phyloP scores from a whole-genome alignment of 768 basidiomycete species.

The Suillus tomentosus region DNA sequence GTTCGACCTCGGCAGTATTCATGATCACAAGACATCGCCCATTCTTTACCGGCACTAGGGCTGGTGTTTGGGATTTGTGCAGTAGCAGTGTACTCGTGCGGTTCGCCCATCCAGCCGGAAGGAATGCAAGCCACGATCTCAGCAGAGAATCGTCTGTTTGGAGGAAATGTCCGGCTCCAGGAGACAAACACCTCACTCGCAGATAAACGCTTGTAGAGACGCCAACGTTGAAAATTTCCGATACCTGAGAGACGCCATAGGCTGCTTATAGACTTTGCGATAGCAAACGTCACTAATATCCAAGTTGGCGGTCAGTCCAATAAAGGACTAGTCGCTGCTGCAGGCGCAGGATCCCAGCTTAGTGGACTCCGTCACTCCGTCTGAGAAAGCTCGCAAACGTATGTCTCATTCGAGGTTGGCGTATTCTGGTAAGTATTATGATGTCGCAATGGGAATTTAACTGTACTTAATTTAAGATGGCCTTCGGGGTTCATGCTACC shows the following conservation, averaged over 20 bases:
- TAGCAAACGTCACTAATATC: conserved; percentile 30
- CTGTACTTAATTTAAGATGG: conserved; percentile 24
- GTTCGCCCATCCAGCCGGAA: conserved; percentile 13
- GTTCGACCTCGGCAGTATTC: conserved; percentile 28
- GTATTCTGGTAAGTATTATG: conserved; percentile 21
- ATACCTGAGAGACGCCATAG: not conserved
- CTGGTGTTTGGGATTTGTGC: conserved; percentile 24
- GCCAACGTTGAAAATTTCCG: not conserved
- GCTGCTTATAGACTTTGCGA: conserved; percentile 24
- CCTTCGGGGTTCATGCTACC: conserved; percentile 27
- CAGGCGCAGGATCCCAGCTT: not conserved
- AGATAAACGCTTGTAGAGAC: not conserved
- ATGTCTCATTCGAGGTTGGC: not conserved
- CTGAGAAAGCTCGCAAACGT: not conserved
- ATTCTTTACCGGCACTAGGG: conserved; percentile 7
- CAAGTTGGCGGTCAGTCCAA: conserved; percentile 20
- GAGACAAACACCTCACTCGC: not conserved
- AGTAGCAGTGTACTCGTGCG: conserved; percentile 6
- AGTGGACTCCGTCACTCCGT: not conserved
- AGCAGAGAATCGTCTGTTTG: conserved; percentile 26
- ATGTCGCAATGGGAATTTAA: conserved; percentile 23
- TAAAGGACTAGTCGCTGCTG: conserved; percentile 16
- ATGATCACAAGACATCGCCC: conserved; percentile 20
- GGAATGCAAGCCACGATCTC: conserved; percentile 29
- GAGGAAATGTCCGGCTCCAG: not conserved